phyloP scores from a whole-genome alignment of 2,329 filamentous ascomycete species.

The Colletotrichum orbiculare region DNA sequence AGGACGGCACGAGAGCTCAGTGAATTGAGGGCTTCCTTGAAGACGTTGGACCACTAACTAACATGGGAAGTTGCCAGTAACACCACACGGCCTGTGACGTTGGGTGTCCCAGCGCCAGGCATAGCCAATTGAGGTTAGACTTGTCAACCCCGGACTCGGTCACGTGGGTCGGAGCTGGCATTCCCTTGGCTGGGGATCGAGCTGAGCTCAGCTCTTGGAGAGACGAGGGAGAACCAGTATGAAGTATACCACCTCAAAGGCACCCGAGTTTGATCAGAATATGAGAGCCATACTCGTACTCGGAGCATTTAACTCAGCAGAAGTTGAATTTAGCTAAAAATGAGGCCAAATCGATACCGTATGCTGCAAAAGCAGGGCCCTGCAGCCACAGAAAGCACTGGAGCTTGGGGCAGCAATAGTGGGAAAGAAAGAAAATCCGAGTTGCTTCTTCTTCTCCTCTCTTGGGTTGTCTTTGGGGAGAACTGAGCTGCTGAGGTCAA shows the following conservation, averaged over 20 bases:
- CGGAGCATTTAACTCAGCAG: too few species aligned
- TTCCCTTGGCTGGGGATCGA: not conserved
- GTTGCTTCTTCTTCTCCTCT: too few species aligned
- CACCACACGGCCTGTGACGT: slow-evolving; percentile 27
- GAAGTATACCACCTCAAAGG: too few species aligned
- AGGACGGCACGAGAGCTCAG: not conserved
- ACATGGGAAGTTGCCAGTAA: slow-evolving; percentile 30
- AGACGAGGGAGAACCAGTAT: not conserved
- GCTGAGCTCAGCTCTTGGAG: not conserved
- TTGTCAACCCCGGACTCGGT: slow-evolving; percentile 22
- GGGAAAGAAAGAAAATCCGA: not conserved
- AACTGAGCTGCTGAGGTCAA: too few species aligned
- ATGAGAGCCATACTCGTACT: too few species aligned
- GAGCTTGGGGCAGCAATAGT: too few species aligned
- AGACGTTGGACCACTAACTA: slow-evolving; percentile 13
- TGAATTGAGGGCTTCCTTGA: not conserved
- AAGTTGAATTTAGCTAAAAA: too few species aligned
- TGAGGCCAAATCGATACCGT: too few species aligned
- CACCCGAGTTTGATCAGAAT: too few species aligned
- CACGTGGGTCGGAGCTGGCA: slow-evolving; percentile 18
- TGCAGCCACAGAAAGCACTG: not conserved
- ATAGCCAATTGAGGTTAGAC: slow-evolving; percentile 24
- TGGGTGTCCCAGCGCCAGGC: slow-evolving; percentile 18
- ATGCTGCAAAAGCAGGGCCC: not conserved
- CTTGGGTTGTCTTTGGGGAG: too few species aligned